These are phyloP conservation scores for Nepenthes alata DNA, from an alignment of 179 eudicot species.

Conservation along the genomic window DNA sequence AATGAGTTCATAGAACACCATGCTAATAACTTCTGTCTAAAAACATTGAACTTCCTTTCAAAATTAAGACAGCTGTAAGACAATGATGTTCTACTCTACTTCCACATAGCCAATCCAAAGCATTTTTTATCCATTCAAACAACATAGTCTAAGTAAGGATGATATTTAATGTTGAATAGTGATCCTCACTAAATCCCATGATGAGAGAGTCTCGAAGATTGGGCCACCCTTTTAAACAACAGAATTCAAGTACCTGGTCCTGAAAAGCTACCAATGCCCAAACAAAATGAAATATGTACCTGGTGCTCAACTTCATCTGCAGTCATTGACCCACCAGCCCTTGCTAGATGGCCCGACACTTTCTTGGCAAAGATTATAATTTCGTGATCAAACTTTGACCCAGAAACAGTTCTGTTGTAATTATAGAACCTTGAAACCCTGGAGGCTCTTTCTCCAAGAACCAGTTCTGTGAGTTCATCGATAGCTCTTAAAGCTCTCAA, in stretches of 20 bases:
- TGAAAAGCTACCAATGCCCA: constrained; percentile 4
- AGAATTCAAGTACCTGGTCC: background rate
- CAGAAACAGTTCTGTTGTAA: constrained; percentile 73
- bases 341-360: constrained; percentile 89
- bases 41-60: constrained; percentile 48
- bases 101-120: constrained; percentile 83
- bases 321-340: constrained; percentile 93
- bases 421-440: constrained; percentile 74
- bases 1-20: no score
- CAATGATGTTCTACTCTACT: constrained; percentile 86
- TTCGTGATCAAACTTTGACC: constrained; percentile 76
- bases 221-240: no score
- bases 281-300: constrained; percentile 25
- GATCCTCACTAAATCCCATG: no score
- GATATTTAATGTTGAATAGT: background rate
- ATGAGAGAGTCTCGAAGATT: no score
- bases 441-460: constrained; percentile 79
- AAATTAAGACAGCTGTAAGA: constrained; percentile 81
- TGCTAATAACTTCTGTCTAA: background rate
- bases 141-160: constrained; percentile 3
- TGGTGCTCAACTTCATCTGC: constrained; percentile 92
- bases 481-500: constrained; percentile 90
- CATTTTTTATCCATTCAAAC: constrained; percentile 54
- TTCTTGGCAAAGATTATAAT: constrained; percentile 71
- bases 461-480: constrained; percentile 78